These are phyloP conservation scores for Blastocladiella emersonii DNA, from an alignment of 371 early-diverging fungal species.

Conservation along the genomic window DNA sequence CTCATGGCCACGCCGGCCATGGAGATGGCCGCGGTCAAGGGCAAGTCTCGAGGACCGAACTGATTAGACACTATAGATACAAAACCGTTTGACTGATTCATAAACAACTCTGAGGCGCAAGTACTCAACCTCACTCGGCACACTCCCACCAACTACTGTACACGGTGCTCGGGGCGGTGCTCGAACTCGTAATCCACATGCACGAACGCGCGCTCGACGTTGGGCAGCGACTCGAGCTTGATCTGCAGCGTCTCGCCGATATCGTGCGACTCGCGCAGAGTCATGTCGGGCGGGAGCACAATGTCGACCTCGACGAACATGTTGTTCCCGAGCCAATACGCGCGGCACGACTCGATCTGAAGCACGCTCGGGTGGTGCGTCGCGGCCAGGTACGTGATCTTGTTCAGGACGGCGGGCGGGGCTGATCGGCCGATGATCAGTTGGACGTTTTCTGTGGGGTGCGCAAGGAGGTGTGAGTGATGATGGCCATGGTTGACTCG, in stretches of 20 bases:
- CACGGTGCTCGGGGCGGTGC: slow-evolving; percentile 55
- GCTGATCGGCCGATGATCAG: slow-evolving; percentile 80
- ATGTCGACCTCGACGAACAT: slow-evolving; percentile 77
- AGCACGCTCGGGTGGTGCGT: slow-evolving; percentile 58
- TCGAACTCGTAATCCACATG: slow-evolving; percentile 66
- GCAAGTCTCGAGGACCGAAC: too few relatives aligned
- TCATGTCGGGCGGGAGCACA: slow-evolving; percentile 56
- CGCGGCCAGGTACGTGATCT: slow-evolving; percentile 67
- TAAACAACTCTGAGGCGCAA: too few relatives aligned
- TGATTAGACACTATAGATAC: too few relatives aligned
- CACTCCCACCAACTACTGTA: too few relatives aligned
- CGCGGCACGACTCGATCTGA: slow-evolving; percentile 79
- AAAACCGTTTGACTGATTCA: too few relatives aligned
- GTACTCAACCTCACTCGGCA: too few relatives aligned
- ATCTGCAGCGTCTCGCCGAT: slow-evolving; percentile 64
- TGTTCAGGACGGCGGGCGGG: slow-evolving; percentile 55
- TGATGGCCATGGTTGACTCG: too few relatives aligned
- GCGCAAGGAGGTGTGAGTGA: too few relatives aligned
- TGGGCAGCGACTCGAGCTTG: slow-evolving; percentile 50
- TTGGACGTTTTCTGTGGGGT: slow-evolving; percentile 63
- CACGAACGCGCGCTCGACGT: slow-evolving; percentile 68
- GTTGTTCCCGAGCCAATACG: slow-evolving; percentile 78
- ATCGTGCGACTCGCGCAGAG: slow-evolving; percentile 54
- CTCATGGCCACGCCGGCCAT: too few relatives aligned
- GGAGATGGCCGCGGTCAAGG: too few relatives aligned